Percentiles rank a stretch among this genome's conserved stretches.
Evolutionary conservation across 2,329 filamentous ascomycete genomes (phyloP).

Genomic region (Colletotrichum sp.): DNA sequence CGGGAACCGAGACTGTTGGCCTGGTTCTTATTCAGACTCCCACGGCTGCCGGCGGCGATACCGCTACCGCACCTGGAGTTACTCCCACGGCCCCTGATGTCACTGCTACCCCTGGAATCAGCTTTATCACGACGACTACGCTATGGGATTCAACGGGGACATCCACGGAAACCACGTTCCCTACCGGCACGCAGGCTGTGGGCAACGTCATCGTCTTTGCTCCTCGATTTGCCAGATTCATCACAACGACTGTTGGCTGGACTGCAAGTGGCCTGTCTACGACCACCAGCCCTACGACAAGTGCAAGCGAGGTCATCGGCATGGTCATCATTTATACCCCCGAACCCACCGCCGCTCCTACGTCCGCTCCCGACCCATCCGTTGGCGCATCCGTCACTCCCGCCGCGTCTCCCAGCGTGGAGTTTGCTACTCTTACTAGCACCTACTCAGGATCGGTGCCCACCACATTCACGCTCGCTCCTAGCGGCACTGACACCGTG

Average conservation of each 20-base stretch:
- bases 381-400: background rate
- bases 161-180: background rate
- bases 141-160: background rate
- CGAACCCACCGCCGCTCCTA: background rate
- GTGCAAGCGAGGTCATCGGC: background rate
- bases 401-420: background rate
- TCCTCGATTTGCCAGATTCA: background rate
- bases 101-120: background rate
- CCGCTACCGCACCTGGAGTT: background rate
- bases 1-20: background rate
- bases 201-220: background rate
- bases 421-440: slow-evolving; percentile 2
- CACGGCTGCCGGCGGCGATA: background rate
- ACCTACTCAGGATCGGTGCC: background rate
- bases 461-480: slow-evolving; percentile 1
- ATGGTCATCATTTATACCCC: background rate
- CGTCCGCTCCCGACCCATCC: background rate
- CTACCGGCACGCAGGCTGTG: background rate
- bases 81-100: background rate
- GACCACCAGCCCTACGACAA: background rate
- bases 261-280: background rate
- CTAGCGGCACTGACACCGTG: background rate
- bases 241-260: background rate
- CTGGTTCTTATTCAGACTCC: slow-evolving; percentile 13
- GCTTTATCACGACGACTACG: background rate